Conservation (phyloP, 345 rosid genomes). For the Linum lewisii region DNA sequence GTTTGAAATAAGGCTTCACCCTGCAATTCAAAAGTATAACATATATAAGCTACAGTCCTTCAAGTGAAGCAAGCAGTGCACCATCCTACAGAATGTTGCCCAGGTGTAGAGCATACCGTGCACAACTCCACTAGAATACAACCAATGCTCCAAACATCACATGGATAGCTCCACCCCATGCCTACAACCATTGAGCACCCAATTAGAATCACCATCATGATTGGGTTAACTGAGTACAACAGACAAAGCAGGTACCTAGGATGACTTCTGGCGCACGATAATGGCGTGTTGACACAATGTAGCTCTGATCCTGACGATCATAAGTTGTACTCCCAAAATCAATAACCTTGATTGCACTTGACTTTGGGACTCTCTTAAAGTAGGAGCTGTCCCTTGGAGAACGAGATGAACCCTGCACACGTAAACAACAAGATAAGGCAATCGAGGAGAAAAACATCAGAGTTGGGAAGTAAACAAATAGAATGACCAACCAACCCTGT, state of each 20-base stretch:
- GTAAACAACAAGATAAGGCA: slow-evolving; percentile 3
- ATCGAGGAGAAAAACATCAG: background rate
- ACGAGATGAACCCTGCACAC: slow-evolving; percentile 43
- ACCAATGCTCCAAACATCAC: slow-evolving; percentile 92
- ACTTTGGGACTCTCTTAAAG: slow-evolving; percentile 68
- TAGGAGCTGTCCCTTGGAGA: slow-evolving; percentile 46
- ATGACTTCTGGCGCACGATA: slow-evolving; percentile 84
- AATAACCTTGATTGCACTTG: slow-evolving; percentile 79
- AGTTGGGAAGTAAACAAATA: background rate
- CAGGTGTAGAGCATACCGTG: slow-evolving; percentile 40
- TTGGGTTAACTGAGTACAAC: background rate
- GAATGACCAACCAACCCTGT: slow-evolving; percentile 39
- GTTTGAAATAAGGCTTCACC: slow-evolving; percentile 94
- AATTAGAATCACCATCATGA: slow-evolving; percentile 1
- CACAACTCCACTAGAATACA: slow-evolving; percentile 76
- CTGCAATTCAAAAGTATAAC: slow-evolving; percentile 16
- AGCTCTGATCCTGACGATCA: slow-evolving; percentile 76
- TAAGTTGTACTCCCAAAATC: slow-evolving; percentile 79
- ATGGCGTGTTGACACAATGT: slow-evolving; percentile 75
- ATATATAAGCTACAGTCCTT: background rate
- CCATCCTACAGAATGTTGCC: too few relatives aligned
- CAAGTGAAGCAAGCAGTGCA: too few relatives aligned
- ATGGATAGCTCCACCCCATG: slow-evolving; percentile 81
- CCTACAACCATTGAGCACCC: slow-evolving; percentile 27
- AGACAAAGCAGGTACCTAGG: slow-evolving; percentile 33